Base-by-base conservation (phyloP, 148 eudicot genomes). In the Beta vulgaris region DNA sequence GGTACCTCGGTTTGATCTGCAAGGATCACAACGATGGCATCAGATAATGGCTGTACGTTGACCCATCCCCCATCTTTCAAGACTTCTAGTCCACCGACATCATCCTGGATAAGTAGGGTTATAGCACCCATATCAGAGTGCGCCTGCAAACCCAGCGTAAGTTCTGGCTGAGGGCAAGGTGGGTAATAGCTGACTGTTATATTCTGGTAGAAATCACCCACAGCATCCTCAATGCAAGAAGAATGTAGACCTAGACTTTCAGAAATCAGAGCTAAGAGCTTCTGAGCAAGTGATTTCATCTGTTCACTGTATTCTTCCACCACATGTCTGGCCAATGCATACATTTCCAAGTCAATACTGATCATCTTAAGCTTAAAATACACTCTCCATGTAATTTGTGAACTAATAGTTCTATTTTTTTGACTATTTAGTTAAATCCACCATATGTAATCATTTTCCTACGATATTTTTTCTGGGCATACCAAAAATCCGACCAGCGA, bases 1-100 rank as follows among this genome's bases (percentile, higher is more conserved):
- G 61, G 31, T 87, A 94, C 98, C 96, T 94, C 98, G 64, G 96
- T 89, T 82, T 94, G 98, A 85, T 94, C 98, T 58, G 93, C 88
- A 84, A 94, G 85, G 40, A 92, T 82, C 59, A 94, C 97, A 68
- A 94, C 83, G 51, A 94, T 86, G 36, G 96, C 97, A 69, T 89
- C 88, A 75, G 87, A 74, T 35, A 86, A 18, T 39, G 98, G 96
- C 72, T 86, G 82, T 29, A 92, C 93, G 61, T 65, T 79, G n/a
- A 92, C 77, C 98, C 98, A 94, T 75, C 87, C 88, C 35, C 87
- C 96, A 72, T 89, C 93, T 84, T 92, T 94, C 21, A 79, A 80
- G 57, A 92, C 93, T 73, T 94, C 88, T 76, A 94, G 97, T 54
- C 98, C 98, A 46, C 84, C 91, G 39, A 90, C 96, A 73, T 94